Conservation (phyloP, 257 asterid genomes). For the Solanum infundibuliforme region DNA sequence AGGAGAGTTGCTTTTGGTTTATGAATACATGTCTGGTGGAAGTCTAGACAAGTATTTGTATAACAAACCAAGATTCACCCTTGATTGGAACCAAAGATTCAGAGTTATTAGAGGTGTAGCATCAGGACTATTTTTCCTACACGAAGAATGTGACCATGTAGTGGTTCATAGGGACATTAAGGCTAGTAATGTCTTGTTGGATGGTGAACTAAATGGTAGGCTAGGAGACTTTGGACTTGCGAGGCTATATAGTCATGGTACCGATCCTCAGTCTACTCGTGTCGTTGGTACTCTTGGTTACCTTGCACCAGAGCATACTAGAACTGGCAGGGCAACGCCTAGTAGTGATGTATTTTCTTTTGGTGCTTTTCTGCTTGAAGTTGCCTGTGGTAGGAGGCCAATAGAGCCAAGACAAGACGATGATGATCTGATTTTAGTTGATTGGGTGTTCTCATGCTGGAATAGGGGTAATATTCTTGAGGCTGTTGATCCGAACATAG, state of each 20-base stretch:
- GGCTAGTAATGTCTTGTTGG: conserved; percentile 52
- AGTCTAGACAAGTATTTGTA: conserved; percentile 46
- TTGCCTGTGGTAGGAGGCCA: conserved; percentile 57
- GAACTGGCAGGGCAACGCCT: conserved; percentile 54
- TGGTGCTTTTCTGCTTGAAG: conserved; percentile 66
- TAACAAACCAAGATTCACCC: conserved; percentile 17
- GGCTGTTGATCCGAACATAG: conserved; percentile 36
- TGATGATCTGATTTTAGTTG: conserved; percentile 30
- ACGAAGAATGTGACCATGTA: conserved; percentile 58
- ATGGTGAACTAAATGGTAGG: conserved; percentile 35
- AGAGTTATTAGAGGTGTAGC: conserved; percentile 51
- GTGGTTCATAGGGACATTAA: conserved; percentile 63
- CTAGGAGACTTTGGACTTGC: conserved; percentile 69
- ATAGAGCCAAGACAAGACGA: conserved; percentile 17
- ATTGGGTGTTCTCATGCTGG: conserved; percentile 44
- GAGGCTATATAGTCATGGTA: conserved; percentile 52
- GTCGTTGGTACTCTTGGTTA: conserved; percentile 65
- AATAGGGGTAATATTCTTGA: conserved; percentile 28
- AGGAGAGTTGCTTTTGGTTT: no score
- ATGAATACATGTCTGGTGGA: no score
- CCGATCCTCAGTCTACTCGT: conserved; percentile 57
- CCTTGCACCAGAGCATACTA: conserved; percentile 54
- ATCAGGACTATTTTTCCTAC: conserved; percentile 40
- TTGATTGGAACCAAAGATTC: conserved; percentile 46
- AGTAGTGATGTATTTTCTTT: conserved; percentile 50